Evolutionary conservation across 1,139 yeast species (phyloP), one percentile per base, ranked within the genome.

Genomic region (Debaryomyces subglobosus): DNA sequence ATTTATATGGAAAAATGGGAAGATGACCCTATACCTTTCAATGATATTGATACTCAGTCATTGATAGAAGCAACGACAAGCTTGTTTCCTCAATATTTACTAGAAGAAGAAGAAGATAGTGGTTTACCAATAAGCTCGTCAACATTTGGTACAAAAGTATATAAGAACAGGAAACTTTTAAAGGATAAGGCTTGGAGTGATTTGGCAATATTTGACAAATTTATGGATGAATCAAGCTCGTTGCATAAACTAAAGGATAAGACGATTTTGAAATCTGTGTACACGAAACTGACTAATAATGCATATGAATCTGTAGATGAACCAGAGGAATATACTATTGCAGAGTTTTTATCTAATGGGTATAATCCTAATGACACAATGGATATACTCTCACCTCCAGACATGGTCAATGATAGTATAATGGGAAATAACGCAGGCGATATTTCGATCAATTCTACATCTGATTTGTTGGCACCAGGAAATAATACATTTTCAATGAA

Each of bases 91-190:
- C 69, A 64, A 45, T 60, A 67, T 38, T 58, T 72, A 16, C 58
- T 72, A 1, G 78, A 74, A 21, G 76, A 71, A 44, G 79, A 74
- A 38, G 78, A 73, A 43, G 79, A 74, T 45, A 77, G 72, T 8
- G 65, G 68, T 15, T 61, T 73, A 7, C 73, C 77, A 6, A 61
- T 71, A 42, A 70, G 65, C 45, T 65, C 74, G 16, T 60, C 73
- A n/a, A 66, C 64, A 16, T 66, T 72, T 46, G 77, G 78, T 9
- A 70, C 75, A 16, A 74, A 73, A 46, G 63, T 67, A 27, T 64
- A 69, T 53, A 74, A 74, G 52, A 70, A 71, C 53, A 59, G 72
- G 38, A 63, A 62, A 38, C 49, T 63, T 15, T 53, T 67, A 16
- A 68, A 66, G 46, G 73, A 69, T 35, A 62, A 64, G 37, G 62